Base-by-base conservation (phyloP, 257 asterid genomes). In the Misopates orontium region DNA sequence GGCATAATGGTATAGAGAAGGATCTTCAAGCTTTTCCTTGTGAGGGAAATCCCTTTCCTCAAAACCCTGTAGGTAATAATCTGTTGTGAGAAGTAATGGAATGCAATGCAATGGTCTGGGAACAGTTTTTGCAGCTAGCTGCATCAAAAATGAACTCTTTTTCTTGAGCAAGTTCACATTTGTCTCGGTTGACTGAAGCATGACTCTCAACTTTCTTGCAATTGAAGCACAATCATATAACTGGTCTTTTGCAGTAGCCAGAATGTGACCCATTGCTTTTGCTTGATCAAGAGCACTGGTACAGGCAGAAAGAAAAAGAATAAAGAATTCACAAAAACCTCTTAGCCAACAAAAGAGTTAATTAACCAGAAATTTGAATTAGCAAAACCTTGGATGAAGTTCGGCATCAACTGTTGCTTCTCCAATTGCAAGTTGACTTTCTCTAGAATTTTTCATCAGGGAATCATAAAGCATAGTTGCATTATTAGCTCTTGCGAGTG, bases 71-170 rank as follows among this genome's bases (percentile, higher is more conserved):
- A 85, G 78, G 84, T 78, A 69, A 77, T 83, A 91, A 65, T 89
- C 95, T 42, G 92, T 84, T 39, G 90, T 80, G 67, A 91, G 96
- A 71, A 87, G 87, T 72, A 89, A 74, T 21, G 96, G 90, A 73
- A 89, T 80, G 74, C 96, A 89, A 66, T 89, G 96, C 80, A 91
- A 71, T 8, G 98, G 98, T 75, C 83, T 82, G 77, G 98, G 96
- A 64, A 91, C 87, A 50, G 98, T 89, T 85, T 89, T 91, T 42
- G 97, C 98, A 66, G 96, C 97, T 40, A 91, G 84, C 80, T 91
- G 98, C 68, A 87, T 84, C 82, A 91, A 73, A 79, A 91, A 91
- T 36, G 95, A 76, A 77, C 98, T 89, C 82, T 83, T 89, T 76
- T 85, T 85, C 89, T 77, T 87, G 74, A 81, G 77, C 25, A 68